These are phyloP conservation scores for Pseudocercospora crystallina DNA, from an alignment of 2,329 filamentous ascomycete genomes.

Conservation along the genomic window DNA sequence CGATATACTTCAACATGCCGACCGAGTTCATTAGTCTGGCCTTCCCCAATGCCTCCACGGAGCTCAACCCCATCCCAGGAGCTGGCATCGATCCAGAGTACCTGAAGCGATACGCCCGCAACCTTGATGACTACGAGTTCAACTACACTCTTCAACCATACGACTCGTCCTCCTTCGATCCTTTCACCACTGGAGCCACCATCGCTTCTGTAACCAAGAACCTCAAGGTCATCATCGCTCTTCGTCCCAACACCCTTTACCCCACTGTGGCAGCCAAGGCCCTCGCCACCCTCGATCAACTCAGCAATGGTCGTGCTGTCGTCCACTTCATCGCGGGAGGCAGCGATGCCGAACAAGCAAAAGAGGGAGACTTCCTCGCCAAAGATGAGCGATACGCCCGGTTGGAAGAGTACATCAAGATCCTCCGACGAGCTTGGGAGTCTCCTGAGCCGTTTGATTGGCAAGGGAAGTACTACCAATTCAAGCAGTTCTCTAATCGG, in stretches of 20 bases:
- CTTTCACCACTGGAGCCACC: conserved; percentile 60
- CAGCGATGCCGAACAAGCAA: conserved; percentile 60
- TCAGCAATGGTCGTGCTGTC: conserved; percentile 57
- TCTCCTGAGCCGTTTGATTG: conserved; percentile 61
- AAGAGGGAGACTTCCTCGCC: conserved; percentile 59
- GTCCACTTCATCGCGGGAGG: conserved; percentile 65
- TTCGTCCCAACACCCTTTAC: conserved; percentile 62
- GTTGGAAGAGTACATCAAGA: conserved; percentile 62
- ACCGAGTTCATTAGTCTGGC: conserved; percentile 60
- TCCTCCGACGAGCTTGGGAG: conserved; percentile 59
- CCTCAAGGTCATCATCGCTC: conserved; percentile 61
- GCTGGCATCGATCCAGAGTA: conserved; percentile 57
- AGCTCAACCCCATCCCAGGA: conserved; percentile 54
- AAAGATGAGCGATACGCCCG: conserved; percentile 60
- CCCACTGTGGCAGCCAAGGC: conserved; percentile 63
- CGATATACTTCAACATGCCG: conserved; percentile 19
- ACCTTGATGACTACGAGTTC: conserved; percentile 60
- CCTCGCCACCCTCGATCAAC: conserved; percentile 61
- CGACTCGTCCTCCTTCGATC: conserved; percentile 55
- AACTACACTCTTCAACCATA: conserved; percentile 64
- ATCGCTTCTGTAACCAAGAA: conserved; percentile 59
- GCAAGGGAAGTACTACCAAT: conserved; percentile 60
- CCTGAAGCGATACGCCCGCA: conserved; percentile 57
- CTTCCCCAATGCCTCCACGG: conserved; percentile 58
- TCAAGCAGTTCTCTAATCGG: conserved; percentile 58